Evolutionary conservation across 176 grass and related monocot genomes (phyloP).

Genomic region (Avena atlantica): DNA sequence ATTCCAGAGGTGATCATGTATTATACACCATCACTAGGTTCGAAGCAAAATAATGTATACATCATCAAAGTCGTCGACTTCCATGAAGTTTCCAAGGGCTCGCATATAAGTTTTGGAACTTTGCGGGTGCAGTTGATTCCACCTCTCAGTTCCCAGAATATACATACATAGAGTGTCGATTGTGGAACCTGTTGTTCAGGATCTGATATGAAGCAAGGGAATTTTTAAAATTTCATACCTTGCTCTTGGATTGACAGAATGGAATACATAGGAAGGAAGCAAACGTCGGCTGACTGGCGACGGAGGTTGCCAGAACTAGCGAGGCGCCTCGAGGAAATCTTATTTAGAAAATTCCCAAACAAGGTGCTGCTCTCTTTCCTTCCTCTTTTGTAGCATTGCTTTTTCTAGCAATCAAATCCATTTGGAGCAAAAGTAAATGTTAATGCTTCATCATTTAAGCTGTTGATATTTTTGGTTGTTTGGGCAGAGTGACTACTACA

Average conservation of each 20-base stretch:
- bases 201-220: neutral
- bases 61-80: neutral
- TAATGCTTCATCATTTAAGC: conserved; percentile 32
- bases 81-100: neutral
- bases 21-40: no score
- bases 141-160: neutral
- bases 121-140: neutral
- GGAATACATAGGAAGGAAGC: conserved; percentile 29
- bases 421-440: conserved; percentile 28
- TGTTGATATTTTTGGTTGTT: conserved; percentile 30
- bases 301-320: conserved; percentile 41
- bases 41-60: neutral
- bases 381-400: neutral
- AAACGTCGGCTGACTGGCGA: conserved; percentile 18
- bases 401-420: conserved; percentile 10
- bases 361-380: conserved; percentile 49
- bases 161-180: neutral
- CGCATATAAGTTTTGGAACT: neutral
- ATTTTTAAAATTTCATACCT: conserved; percentile 7
- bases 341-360: conserved; percentile 61
- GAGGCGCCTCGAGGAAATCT: conserved; percentile 53
- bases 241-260: conserved; percentile 41
- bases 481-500: conserved; percentile 74
- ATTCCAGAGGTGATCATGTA: neutral
- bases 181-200: neutral